These are phyloP conservation scores for Lactifluus pinguis DNA, from an alignment of 768 basidiomycete species.

Conservation along the genomic window DNA sequence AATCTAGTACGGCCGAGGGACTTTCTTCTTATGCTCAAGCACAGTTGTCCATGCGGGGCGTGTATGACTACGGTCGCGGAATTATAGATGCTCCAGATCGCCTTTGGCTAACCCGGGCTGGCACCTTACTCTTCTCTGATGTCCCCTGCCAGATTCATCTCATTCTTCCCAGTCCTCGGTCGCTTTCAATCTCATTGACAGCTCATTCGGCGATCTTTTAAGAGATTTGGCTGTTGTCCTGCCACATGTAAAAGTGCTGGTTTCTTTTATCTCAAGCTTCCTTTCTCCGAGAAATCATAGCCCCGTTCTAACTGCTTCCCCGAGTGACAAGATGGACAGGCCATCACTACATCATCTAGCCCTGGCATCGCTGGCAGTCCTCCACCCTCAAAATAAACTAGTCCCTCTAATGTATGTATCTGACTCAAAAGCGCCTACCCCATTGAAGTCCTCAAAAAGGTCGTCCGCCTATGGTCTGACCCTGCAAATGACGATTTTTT, in stretches of 20 bases:
- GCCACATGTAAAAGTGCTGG: not conserved
- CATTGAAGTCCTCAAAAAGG: not conserved
- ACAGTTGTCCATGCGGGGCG: too few relatives aligned
- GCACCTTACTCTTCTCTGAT: too few relatives aligned
- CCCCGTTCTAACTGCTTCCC: not conserved
- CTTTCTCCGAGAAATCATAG: not conserved
- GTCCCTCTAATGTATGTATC: not conserved
- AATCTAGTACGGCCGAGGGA: too few relatives aligned
- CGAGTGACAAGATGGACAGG: not conserved
- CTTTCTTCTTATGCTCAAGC: too few relatives aligned
- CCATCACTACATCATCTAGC: not conserved
- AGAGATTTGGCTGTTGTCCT: not conserved
- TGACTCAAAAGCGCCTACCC: not conserved
- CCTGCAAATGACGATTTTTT: not conserved
- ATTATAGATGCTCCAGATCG: too few relatives aligned
- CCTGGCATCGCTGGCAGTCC: not conserved
- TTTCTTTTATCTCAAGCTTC: not conserved
- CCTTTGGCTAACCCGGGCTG: too few relatives aligned
- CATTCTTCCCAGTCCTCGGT: not conserved
- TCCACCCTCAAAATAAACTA: not conserved
- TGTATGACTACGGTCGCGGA: too few relatives aligned
- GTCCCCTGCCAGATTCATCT: too few relatives aligned
- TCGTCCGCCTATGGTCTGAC: not conserved
- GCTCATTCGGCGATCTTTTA: not conserved
- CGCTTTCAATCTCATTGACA: not conserved